Evolutionary conservation across 2,329 filamentous ascomycete species (phyloP).

Genomic region (Paracamarosporium sp.): DNA sequence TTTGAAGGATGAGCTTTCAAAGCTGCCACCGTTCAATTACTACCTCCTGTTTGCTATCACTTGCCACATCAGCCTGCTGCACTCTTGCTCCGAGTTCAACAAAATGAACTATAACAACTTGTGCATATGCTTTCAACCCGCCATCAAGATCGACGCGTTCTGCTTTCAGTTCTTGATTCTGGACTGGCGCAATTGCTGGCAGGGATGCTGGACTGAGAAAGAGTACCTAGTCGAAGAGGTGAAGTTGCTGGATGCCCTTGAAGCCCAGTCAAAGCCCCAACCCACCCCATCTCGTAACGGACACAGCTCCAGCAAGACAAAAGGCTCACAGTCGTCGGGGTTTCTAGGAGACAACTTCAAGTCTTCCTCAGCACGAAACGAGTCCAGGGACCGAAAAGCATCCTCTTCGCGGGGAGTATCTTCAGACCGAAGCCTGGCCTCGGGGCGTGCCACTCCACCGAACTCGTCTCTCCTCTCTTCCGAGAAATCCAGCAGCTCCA

Average conservation of each 20-base stretch:
- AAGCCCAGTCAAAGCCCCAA: slow-evolving; percentile 22
- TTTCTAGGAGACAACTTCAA: slow-evolving; percentile 34
- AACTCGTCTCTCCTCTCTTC: slow-evolving; percentile 28
- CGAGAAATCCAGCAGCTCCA: slow-evolving; percentile 30
- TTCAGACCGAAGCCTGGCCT: slow-evolving; percentile 33
- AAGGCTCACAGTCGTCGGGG: slow-evolving; percentile 33
- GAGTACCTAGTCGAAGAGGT: slow-evolving; percentile 59
- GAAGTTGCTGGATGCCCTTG: slow-evolving; percentile 32
- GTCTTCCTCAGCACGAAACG: slow-evolving; percentile 33
- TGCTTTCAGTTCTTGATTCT: slow-evolving; percentile 95
- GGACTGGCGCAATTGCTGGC: slow-evolving; percentile 97
- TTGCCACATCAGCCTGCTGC: slow-evolving; percentile 88
- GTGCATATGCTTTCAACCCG: slow-evolving; percentile 96
- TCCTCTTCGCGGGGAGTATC: slow-evolving; percentile 38
- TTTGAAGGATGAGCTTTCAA: slow-evolving; percentile 89
- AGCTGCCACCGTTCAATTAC: slow-evolving; percentile 95
- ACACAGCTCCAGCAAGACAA: slow-evolving; percentile 30
- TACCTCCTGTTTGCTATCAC: slow-evolving; percentile 97
- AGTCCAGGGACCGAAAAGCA: slow-evolving; percentile 39
- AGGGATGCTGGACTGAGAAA: slow-evolving; percentile 90
- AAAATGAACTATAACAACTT: slow-evolving; percentile 98
- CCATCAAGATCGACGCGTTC: slow-evolving; percentile 93
- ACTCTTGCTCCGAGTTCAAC: slow-evolving; percentile 93
- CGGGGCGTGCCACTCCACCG: slow-evolving; percentile 40
- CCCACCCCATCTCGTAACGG: slow-evolving; percentile 33